These are phyloP conservation scores for Nothophoma quercina DNA, from an alignment of 2,329 filamentous ascomycete genomes.

Conservation along the genomic window DNA sequence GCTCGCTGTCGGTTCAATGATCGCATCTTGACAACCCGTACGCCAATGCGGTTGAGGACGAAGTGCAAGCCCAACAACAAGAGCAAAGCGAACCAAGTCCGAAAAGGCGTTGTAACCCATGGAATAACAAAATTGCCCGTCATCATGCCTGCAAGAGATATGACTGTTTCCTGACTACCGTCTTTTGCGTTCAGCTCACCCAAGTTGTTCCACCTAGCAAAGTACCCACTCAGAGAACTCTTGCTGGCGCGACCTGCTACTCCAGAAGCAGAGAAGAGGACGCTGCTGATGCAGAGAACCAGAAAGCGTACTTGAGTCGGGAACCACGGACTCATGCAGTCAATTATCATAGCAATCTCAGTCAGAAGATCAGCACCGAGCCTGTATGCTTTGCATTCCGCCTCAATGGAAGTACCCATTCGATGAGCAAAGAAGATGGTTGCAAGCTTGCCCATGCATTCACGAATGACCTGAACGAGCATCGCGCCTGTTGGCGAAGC, in stretches of 20 bases:
- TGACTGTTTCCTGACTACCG: neutral
- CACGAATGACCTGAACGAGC: slow-evolving; percentile 3
- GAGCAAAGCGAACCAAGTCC: neutral
- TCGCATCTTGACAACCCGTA: neutral
- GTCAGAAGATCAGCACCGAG: neutral
- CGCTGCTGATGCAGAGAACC: neutral
- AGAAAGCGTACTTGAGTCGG: neutral
- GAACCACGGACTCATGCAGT: neutral
- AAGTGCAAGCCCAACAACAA: neutral
- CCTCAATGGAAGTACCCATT: neutral
- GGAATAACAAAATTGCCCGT: neutral
- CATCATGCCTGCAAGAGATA: neutral
- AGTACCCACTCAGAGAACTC: neutral
- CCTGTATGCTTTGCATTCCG: neutral
- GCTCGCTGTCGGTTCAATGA: neutral
- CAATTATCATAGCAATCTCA: neutral
- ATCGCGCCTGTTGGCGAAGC: too few relatives aligned
- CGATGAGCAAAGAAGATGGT: neutral
- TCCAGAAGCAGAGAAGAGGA: neutral
- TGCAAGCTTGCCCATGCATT: slow-evolving; percentile 5
- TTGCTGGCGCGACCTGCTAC: neutral
- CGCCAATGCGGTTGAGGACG: neutral
- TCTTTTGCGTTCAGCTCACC: neutral
- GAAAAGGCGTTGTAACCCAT: neutral
- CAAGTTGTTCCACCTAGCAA: neutral